phyloP scores from a whole-genome alignment of 1,284 basidiomycete species.

The Apiotrichum sp. region DNA sequence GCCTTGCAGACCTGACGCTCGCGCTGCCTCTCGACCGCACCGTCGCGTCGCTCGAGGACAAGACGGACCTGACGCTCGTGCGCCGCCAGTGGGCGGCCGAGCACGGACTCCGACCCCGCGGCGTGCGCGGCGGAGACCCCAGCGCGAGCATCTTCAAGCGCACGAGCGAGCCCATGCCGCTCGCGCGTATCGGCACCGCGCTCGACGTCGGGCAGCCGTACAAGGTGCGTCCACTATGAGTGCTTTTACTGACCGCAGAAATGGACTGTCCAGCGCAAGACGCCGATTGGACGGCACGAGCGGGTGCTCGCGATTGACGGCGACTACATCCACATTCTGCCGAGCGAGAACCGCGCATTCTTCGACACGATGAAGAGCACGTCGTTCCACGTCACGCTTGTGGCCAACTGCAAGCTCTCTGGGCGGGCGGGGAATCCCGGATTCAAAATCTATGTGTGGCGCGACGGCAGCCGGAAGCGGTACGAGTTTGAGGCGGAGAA shows the following conservation, averaged over 20 bases:
- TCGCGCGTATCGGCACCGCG: slow-evolving; percentile 54
- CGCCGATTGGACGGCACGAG: slow-evolving; percentile 86
- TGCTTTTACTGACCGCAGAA: slow-evolving; percentile 53
- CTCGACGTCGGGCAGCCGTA: slow-evolving; percentile 57
- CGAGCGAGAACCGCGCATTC: slow-evolving; percentile 70
- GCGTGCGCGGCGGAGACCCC: slow-evolving; percentile 62
- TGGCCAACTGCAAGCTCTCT: slow-evolving; percentile 76
- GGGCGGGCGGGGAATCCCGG: slow-evolving; percentile 60
- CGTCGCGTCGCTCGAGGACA: slow-evolving; percentile 83
- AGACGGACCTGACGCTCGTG: slow-evolving; percentile 75
- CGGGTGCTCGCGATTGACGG: slow-evolving; percentile 90
- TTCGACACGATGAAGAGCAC: slow-evolving; percentile 84
- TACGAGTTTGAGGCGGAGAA: slow-evolving; percentile 98
- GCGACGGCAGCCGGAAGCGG: slow-evolving; percentile 69
- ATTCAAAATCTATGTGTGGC: slow-evolving; percentile 76
- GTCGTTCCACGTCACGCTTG: slow-evolving; percentile 84
- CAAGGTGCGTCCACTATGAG: slow-evolving; percentile 55
- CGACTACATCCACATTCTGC: slow-evolving; percentile 90
- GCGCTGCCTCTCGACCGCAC: slow-evolving; percentile 92
- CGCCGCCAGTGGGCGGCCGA: slow-evolving; percentile 68
- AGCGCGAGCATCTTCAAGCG: slow-evolving; percentile 87
- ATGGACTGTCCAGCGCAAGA: slow-evolving; percentile 89
- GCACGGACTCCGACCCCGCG: slow-evolving; percentile 52
- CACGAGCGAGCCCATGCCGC: slow-evolving; percentile 63
- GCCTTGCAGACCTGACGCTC: slow-evolving; percentile 70